phyloP scores from a whole-genome alignment of 129 eudicot genomes.

The Apium graveolens region DNA sequence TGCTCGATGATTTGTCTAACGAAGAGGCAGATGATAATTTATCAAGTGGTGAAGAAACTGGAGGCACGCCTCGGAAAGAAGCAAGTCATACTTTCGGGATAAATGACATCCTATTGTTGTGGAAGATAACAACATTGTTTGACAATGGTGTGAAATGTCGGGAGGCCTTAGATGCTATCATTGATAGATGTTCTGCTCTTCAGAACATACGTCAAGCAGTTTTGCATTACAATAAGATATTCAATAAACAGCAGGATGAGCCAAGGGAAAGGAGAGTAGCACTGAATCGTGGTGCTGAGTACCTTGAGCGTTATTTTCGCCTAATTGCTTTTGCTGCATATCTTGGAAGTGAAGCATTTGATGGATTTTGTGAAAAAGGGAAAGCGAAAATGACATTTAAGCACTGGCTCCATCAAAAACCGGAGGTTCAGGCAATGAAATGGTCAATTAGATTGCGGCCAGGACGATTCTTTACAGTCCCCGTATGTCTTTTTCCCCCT shows the following conservation, averaged over 20 bases:
- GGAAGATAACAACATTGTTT: conserved; percentile 94
- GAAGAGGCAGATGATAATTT: conserved; percentile 37
- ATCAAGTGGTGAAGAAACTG: conserved; percentile 70
- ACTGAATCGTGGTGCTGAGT: conserved; percentile 93
- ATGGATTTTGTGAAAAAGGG: conserved; percentile 79
- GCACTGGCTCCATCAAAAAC: conserved; percentile 81
- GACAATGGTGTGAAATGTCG: conserved; percentile 95
- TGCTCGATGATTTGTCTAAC: conserved; percentile 36
- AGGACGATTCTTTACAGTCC: conserved; percentile 85
- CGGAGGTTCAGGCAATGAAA: conserved; percentile 97
- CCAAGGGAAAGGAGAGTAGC: conserved; percentile 95
- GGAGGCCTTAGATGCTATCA: conserved; percentile 80
- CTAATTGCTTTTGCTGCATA: conserved; percentile 94
- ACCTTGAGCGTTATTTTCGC: conserved; percentile 91
- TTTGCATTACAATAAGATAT: conserved; percentile 58
- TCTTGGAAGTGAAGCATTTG: conserved; percentile 98
- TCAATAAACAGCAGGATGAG: conserved; percentile 84
- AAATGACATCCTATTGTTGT: conserved; percentile 75
- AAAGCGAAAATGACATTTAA: conserved; percentile 60
- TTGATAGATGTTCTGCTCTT: conserved; percentile 92
- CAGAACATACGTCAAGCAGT: conserved; percentile 97
- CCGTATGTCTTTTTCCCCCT: conserved; percentile 47
- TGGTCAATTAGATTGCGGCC: conserved; percentile 96
- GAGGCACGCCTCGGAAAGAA: conserved; percentile 30
- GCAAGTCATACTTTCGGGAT: conserved; percentile 68